phyloP scores from a whole-genome alignment of 1,284 basidiomycete genomes.

The Hemileia vastatrix region DNA sequence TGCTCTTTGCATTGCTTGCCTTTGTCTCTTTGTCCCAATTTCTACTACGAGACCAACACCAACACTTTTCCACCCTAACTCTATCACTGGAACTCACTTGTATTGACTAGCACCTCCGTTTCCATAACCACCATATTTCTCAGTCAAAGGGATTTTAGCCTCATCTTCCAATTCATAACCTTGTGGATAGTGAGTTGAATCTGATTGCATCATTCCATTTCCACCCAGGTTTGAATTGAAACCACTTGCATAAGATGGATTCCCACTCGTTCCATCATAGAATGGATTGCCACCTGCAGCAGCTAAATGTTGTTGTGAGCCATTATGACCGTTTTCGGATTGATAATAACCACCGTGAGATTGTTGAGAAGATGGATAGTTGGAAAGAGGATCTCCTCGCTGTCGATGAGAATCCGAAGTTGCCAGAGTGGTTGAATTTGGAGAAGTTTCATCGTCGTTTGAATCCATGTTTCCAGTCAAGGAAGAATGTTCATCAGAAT shows the following conservation, averaged over 20 bases:
- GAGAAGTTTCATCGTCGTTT: neutral
- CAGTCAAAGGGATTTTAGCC: too few species aligned
- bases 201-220: too few species aligned
- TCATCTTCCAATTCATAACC: too few species aligned
- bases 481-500: neutral
- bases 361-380: neutral
- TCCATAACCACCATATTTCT: too few species aligned
- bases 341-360: neutral
- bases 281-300: neutral
- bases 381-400: neutral
- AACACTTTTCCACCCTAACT: too few species aligned
- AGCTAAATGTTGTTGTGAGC: neutral
- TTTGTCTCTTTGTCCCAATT: too few species aligned
- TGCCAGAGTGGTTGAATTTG: neutral
- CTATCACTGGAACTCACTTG: too few species aligned
- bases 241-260: neutral
- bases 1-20: too few species aligned
- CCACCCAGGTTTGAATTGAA: neutral
- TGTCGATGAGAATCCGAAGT: neutral
- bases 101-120: too few species aligned
- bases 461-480: neutral
- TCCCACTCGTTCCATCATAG: neutral
- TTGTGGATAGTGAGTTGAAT: too few species aligned
- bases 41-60: too few species aligned
- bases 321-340: neutral